These are phyloP conservation scores for Bombardia bombarda DNA, from an alignment of 495 filamentous ascomycete species.

Conservation along the genomic window DNA sequence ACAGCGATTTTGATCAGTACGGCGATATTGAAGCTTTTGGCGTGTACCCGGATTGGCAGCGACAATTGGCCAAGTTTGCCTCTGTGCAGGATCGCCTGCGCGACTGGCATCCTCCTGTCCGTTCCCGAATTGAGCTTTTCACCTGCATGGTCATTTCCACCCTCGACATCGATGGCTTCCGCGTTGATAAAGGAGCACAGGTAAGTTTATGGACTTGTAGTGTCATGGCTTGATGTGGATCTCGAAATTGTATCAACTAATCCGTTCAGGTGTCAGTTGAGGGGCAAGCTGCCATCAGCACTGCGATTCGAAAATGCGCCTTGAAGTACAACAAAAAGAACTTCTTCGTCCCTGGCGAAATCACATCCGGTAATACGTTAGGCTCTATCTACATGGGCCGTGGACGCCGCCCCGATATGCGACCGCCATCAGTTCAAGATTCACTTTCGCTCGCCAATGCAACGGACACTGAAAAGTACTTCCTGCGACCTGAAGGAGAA, in stretches of 20 bases:
- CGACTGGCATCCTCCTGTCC: slow-evolving; percentile 57
- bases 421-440: not conserved
- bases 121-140: slow-evolving; percentile 50
- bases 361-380: slow-evolving; percentile 54
- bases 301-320: slow-evolving; percentile 47
- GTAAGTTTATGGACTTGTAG: slow-evolving; percentile 34
- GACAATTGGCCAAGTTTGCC: slow-evolving; percentile 61
- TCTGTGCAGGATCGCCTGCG: slow-evolving; percentile 65
- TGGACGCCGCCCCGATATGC: slow-evolving; percentile 23
- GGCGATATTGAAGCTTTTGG: slow-evolving; percentile 62
- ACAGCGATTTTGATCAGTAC: slow-evolving; percentile 65
- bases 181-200: slow-evolving; percentile 57
- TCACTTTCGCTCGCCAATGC: slow-evolving; percentile 28
- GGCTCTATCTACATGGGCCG: slow-evolving; percentile 58
- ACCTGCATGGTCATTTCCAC: slow-evolving; percentile 56
- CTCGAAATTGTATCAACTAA: no score
- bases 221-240: no score
- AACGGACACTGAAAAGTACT: slow-evolving; percentile 33
- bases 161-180: slow-evolving; percentile 61
- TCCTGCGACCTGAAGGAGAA: slow-evolving; percentile 35
- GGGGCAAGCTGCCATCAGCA: slow-evolving; percentile 46
- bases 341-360: slow-evolving; percentile 60
- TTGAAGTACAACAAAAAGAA: slow-evolving; percentile 48
- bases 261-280: slow-evolving; percentile 53
- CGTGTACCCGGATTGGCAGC: slow-evolving; percentile 58